These are phyloP conservation scores for Capsicum chinense DNA, from an alignment of 257 asterid species.

Conservation along the genomic window DNA sequence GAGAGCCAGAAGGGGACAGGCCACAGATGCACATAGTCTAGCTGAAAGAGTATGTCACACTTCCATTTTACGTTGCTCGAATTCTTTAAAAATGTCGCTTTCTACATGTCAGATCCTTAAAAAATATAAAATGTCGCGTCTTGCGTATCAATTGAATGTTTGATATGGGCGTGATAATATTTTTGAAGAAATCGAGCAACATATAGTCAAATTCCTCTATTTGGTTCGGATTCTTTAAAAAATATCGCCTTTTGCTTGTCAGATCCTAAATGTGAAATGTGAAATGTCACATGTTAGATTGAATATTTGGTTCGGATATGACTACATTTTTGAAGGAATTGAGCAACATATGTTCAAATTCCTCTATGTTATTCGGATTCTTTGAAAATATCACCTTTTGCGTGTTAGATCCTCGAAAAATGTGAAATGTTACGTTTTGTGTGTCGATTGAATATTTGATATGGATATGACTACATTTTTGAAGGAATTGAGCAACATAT, in stretches of 20 bases:
- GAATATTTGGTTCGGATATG: too few species aligned
- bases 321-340: neutral
- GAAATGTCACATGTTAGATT: too few species aligned
- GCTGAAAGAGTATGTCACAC: slow-evolving; percentile 76
- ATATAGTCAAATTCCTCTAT: too few species aligned
- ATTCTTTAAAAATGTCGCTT: neutral
- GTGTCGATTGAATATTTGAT: neutral
- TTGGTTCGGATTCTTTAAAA: too few species aligned
- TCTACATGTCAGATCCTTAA: neutral
- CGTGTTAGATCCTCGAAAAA: too few species aligned
- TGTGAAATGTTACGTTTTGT: too few species aligned
- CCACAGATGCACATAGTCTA: slow-evolving; percentile 94
- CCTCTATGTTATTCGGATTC: neutral
- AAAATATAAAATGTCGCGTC: too few species aligned
- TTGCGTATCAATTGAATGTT: neutral
- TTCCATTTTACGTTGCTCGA: neutral
- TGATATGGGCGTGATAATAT: fast-evolving
- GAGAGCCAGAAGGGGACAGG: slow-evolving; percentile 94
- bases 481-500: neutral
- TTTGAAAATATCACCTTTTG: neutral
- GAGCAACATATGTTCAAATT: neutral
- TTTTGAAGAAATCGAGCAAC: neutral
- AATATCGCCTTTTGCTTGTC: too few species aligned
- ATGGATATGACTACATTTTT: fast-evolving
- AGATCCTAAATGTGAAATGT: too few species aligned